A percentile compares a stretch with the other conserved stretches of the same genome.
phyloP scores from a whole-genome alignment of 73 alveolate species.

The Durusdinium trenchii region DNA sequence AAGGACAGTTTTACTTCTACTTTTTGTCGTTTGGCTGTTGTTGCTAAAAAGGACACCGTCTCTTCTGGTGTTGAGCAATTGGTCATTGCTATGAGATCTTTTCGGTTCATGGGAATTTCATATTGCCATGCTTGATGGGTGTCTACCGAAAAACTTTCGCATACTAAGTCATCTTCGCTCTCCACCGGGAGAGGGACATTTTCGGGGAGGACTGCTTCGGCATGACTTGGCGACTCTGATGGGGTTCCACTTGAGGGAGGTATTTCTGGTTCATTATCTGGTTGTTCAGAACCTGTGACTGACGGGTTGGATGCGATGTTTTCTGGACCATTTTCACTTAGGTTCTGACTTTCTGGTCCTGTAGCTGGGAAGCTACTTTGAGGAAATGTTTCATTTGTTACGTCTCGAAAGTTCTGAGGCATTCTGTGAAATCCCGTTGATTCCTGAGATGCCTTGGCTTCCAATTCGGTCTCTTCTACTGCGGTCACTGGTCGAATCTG shows the following conservation, averaged over 20 bases:
- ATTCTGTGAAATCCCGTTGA: background rate
- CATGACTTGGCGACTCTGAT: too few relatives aligned
- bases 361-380: too few relatives aligned
- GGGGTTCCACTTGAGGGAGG: too few relatives aligned
- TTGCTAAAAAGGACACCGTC: background rate
- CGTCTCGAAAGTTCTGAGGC: too few relatives aligned
- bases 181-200: too few relatives aligned
- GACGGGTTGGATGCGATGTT: too few relatives aligned
- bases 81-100: background rate
- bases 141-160: too few relatives aligned
- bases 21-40: background rate
- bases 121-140: background rate
- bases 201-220: too few relatives aligned
- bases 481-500: background rate
- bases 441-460: background rate
- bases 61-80: background rate
- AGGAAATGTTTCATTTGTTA: background rate
- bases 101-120: background rate
- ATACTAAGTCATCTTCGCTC: too few relatives aligned
- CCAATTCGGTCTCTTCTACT: background rate
- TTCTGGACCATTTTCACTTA: too few relatives aligned
- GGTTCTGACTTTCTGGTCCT: background rate
- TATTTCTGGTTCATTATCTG: slow-evolving; percentile 1
- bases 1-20: background rate
- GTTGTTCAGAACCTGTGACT: background rate